Evolutionary conservation across 108 stramenopile genomes (phyloP), one percentile per base, ranked within the genome.

Genomic region (Pseudonitzschia multiseries): DNA sequence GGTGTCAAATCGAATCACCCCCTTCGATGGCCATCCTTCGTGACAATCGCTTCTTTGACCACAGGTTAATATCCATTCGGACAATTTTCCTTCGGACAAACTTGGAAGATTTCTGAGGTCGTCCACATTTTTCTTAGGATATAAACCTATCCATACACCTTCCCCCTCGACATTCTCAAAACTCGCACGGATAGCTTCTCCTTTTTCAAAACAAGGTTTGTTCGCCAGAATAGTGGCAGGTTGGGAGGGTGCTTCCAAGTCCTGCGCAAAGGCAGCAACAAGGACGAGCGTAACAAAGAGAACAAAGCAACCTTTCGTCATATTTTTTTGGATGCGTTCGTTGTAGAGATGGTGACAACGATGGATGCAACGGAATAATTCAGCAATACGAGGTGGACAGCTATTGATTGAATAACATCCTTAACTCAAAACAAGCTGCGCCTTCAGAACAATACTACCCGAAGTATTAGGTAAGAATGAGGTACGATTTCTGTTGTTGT

Each of bases 61-160:
- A 50, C 66, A 67, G 0, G 66, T 48, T 28, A 67, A 67, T 8
- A 67, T 36, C 66, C 66, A 67, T 48, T 17, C 42, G 21, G 21
- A 28, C 28, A 67, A 48, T 12, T 24, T 48, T 48, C 17, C 66
- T 1, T 24, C 26, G 22, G 21, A 15, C 6, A 44, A 67, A 18
- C n/a, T 21, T 18, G 66, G 66, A 46, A 67, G 66, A 29, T 44
- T 67, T 44, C 3, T 2, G 48, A 67, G 43, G 26, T 48, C 44
- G 13, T 32, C 15, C 4, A 67, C 44, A n/a, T 48, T 17, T 22
- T 48, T 50, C 46, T 67, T 44, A 0, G 22, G 22, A 17, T 67
- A 67, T 28, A 67, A 31, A 40, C 66, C 66, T 22, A 67, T 50
- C 66, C 66, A 67, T 26, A 67, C 20, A 0, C 66, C 66, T 67